These are phyloP conservation scores for Phyllosticta citribraziliensis DNA, from an alignment of 2,329 filamentous ascomycete species.

Conservation along the genomic window DNA sequence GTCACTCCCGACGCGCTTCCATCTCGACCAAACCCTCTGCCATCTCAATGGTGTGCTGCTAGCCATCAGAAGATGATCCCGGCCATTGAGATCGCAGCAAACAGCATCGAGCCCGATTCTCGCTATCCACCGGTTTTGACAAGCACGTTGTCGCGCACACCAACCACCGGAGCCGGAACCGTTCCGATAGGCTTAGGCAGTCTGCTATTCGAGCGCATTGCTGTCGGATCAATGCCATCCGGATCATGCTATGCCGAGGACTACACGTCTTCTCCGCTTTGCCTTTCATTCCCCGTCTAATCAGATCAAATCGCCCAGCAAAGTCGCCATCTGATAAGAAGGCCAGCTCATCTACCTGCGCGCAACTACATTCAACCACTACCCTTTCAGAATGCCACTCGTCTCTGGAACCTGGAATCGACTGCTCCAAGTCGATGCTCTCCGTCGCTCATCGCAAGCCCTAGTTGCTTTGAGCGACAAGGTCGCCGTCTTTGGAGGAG, in stretches of 20 bases:
- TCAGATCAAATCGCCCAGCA: background rate
- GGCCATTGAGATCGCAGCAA: too few relatives aligned
- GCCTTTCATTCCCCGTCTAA: background rate
- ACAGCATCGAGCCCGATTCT: background rate
- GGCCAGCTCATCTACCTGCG: background rate
- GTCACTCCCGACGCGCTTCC: background rate
- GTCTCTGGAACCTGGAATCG: slow-evolving; percentile 28
- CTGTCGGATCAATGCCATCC: background rate
- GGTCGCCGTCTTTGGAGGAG: slow-evolving; percentile 70
- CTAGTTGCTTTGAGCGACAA: slow-evolving; percentile 50
- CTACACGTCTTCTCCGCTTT: background rate
- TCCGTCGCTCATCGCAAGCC: slow-evolving; percentile 66
- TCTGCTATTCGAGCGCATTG: background rate
- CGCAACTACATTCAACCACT: background rate
- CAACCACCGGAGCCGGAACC: background rate
- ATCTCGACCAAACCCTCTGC: too few relatives aligned
- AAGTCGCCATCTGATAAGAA: background rate
- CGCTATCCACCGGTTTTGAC: background rate
- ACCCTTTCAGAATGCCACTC: background rate
- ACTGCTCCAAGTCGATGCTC: slow-evolving; percentile 25
- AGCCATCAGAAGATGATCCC: background rate
- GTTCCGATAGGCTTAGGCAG: background rate
- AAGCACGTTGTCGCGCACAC: background rate
- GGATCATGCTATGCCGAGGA: background rate
- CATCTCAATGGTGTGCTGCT: too few relatives aligned